Evolutionary conservation across 2,329 filamentous ascomycete species (phyloP), one percentile per base, ranked within the genome.

Genomic region (Colletotrichum godetiae): DNA sequence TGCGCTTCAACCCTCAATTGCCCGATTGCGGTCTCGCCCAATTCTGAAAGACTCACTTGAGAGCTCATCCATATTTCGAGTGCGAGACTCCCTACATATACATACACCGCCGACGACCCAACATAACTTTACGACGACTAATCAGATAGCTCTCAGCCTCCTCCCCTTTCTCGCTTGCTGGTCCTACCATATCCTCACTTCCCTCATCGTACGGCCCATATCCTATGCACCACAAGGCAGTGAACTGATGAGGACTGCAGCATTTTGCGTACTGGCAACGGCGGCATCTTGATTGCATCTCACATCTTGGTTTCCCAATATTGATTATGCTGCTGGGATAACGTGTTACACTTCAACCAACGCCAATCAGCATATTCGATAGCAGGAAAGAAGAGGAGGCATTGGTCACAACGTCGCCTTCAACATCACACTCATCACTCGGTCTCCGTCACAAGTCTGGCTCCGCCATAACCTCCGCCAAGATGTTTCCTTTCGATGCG

Each of bases 401-500:
- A 19, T 7, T n/a, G 8, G 2, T 12, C 33, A 12, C 33, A 35
- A 35, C 33, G 19, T 49, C 42, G 19, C 42, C 42, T n/a, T 49
- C 15, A 49, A 49, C 42, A 49, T n/a, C 42, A 42, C 19, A 42
- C 15, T 42, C 37, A 42, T 15, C 37, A 49, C 19, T 19, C 53
- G 37, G n/a, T 35, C 52, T 31, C 56, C 52, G 19, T 13, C 66
- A 42, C 46, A 58, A 56, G 37, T 61, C 8, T 19, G 35, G 10
- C n/a, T 19, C 15, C 4, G n/a, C 5, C 24, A 31, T 5, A 29
- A 6, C 60, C 74, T 57, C 59, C 49, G 73, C 67, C 75, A 76
- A 67, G 73, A 89, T 90, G 84, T 90, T 92, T 78, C 80, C 88
- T 74, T 90, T 92, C 80, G 88, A 91, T 77, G 82, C 86, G 52